Base-by-base conservation (phyloP, 257 asterid species). In the Solanum lignicaule region DNA sequence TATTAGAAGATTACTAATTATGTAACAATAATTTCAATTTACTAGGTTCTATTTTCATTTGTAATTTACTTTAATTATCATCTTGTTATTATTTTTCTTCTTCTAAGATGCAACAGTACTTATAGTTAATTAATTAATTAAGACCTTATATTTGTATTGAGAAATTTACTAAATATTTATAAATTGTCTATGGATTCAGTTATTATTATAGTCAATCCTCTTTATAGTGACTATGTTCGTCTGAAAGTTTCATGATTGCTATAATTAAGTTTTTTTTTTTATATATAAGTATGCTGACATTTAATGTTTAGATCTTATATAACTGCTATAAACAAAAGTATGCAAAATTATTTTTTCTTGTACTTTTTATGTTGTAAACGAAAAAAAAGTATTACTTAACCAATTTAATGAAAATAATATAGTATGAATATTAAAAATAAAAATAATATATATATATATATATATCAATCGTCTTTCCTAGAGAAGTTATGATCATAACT, bases 21-120 rank as follows among this genome's bases (percentile, higher is more conserved):
- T 94, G 96, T 93, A 89, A 94, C 66, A 86, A 6, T 58, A 38
- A 76, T 76, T 76, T 38, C 33, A 6, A 75, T 8, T 6, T 23
- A 48, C 58, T 38, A 23, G 21, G 21, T 13, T 75, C 32, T 38
- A 75, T 75, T 76, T 13, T 38, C 1, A 38, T 76, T 13, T 23
- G 58, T 76, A 75, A 31, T 3, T 75, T 7, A 9, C 31, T 73
- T 35, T 35, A 9, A 35, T 74, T 74, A 16, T 25, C 31, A 74
- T 23, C 83, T 76, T 76, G 23, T 39, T 38, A 76, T 39, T n/a
- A 55, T 20, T 75, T 8, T 20, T 10, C 36, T 72, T 62, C 55
- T 35, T 74, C 55, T n/a, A 38, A 75, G 32, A 75, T 74, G 27
- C 20, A 75, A 0, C 23, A 21, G 16, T 73, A 35, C 29, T 74